phyloP scores from a whole-genome alignment of 2,329 filamentous ascomycete species.

The Orbilia blumenaviensis region DNA sequence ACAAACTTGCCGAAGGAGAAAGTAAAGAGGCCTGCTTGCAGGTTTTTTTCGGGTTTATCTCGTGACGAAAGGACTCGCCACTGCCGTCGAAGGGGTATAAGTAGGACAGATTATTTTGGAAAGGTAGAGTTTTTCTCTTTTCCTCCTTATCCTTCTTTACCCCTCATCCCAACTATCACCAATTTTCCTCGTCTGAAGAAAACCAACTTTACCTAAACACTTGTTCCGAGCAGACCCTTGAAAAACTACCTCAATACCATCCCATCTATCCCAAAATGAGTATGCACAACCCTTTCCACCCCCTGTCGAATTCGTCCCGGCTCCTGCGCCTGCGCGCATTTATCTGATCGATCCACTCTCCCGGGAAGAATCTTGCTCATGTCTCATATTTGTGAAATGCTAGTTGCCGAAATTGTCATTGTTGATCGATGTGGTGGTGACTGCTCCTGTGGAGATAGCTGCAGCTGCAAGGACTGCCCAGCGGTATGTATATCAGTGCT shows the following conservation, averaged over 20 bases:
- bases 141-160: slow-evolving; percentile 5
- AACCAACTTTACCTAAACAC: slow-evolving; percentile 15
- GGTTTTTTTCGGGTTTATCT: not conserved
- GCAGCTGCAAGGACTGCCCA: slow-evolving; percentile 28
- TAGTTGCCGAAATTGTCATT: slow-evolving; percentile 37
- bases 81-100: slow-evolving; percentile 25
- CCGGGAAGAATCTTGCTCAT: slow-evolving; percentile 8
- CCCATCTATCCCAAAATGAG: slow-evolving; percentile 30
- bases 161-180: slow-evolving; percentile 21
- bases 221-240: slow-evolving; percentile 5
- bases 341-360: slow-evolving; percentile 10
- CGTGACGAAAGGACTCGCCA: slow-evolving; percentile 23
- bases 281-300: slow-evolving; percentile 22
- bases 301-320: not conserved
- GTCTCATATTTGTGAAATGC: slow-evolving; percentile 3
- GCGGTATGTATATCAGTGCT: slow-evolving; percentile 8
- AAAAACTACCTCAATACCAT: slow-evolving; percentile 19
- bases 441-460: slow-evolving; percentile 28
- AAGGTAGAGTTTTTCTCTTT: slow-evolving; percentile 8
- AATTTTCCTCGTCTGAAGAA: not conserved
- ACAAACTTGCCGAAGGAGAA: slow-evolving; percentile 4
- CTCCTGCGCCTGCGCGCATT: slow-evolving; percentile 4
- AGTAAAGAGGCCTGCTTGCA: not conserved
- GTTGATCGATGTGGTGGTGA: slow-evolving; percentile 41
- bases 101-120: slow-evolving; percentile 18